Evolutionary conservation across 345 rosid species (phyloP).

Genomic region (Boechera divaricarpa): DNA sequence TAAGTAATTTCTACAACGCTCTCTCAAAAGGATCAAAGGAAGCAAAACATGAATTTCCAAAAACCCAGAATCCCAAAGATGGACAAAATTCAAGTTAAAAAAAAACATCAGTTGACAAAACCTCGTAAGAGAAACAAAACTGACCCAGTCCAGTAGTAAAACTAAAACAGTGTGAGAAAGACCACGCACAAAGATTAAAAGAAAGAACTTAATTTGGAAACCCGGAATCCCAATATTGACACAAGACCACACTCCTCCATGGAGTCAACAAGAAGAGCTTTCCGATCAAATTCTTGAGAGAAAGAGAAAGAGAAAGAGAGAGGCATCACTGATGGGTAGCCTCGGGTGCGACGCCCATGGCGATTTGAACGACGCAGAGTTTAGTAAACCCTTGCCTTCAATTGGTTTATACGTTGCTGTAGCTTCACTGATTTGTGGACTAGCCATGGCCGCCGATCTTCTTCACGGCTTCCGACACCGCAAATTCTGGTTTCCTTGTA

Average conservation of each 20-base stretch:
- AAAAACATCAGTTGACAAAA: too few species aligned
- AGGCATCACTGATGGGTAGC: conserved; percentile 43
- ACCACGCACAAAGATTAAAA: background rate
- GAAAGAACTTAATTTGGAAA: background rate
- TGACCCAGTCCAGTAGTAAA: too few species aligned
- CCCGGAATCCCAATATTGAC: background rate
- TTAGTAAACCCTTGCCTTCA: conserved; percentile 77
- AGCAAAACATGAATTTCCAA: too few species aligned
- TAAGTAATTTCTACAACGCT: too few species aligned
- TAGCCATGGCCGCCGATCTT: conserved; percentile 74
- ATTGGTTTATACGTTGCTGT: conserved; percentile 83
- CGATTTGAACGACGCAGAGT: conserved; percentile 58
- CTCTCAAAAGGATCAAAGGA: too few species aligned
- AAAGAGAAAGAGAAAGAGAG: background rate
- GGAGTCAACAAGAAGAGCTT: conserved; percentile 6
- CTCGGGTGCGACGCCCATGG: conserved; percentile 78
- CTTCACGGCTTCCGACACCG: conserved; percentile 61
- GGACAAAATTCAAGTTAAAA: too few species aligned
- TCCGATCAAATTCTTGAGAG: background rate
- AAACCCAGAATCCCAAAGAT: too few species aligned
- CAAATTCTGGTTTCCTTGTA: conserved; percentile 81
- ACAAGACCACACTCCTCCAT: conserved; percentile 9
- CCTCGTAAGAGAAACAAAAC: too few species aligned
- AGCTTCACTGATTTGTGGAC: conserved; percentile 73
- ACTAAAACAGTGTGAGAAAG: too few species aligned